Evolutionary conservation across 108 stramenopile genomes (phyloP), one percentile per base, ranked within the genome.

Genomic region (Cyclostephanos tholiformis): DNA sequence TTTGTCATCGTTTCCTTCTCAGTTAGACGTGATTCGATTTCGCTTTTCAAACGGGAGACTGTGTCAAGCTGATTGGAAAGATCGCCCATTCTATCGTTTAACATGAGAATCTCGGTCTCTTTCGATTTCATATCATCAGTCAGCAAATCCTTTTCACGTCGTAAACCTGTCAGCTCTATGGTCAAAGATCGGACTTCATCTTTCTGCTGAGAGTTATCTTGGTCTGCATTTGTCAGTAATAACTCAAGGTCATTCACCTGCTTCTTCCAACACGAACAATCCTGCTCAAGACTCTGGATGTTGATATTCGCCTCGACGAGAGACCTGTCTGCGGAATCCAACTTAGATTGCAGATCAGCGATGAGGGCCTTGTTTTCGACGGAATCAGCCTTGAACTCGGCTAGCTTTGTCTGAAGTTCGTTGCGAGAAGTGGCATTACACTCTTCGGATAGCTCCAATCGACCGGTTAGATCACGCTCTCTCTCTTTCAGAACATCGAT

Each of bases 181-280:
- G 19, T 51, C 50, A 51, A 51, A 4, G 50, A 51, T 51, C 10
- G 6, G 20, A 20, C 20, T 51, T 51, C 50, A 51, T 20, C 50
- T 9, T 51, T 51, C 50, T 20, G 50, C 50, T 51, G 4, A 9
- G 50, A 4, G 10, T 51, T 51, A 10, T 4, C 50, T 9, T 51
- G 7, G 50, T 51, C 50, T 9, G 50, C 50, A 51, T 51, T 51
- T 10, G 19, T 10, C 50, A 51, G 8, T 9, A 51, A 51, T 20
- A 51, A 4, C 4, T 20, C 20, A 20, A 51, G 50, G 50, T 51
- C 57, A 39, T 44, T 25, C 0, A 75, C 56, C 51, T 67, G 50
- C 22, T 20, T 44, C 23, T 67, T 58, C 44, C 58, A 38, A 22
- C 58, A 48, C 43, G 59, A 65, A 62, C 74, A 75, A 14, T 65